phyloP scores from a whole-genome alignment of 164 flowering plant genomes.

The Houttuynia cordata region DNA sequence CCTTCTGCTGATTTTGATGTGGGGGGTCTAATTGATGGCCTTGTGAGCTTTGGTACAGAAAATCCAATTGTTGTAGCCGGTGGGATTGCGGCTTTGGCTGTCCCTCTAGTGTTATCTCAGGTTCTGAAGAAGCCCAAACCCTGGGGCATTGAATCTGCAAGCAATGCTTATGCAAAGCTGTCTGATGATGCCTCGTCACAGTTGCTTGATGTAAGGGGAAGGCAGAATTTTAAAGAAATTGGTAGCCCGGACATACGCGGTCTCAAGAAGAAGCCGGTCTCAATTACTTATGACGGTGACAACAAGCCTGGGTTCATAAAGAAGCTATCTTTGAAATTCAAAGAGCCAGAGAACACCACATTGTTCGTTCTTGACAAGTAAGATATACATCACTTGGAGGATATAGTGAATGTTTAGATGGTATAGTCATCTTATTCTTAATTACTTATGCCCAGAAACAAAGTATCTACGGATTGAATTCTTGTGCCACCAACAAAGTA shows the following conservation, averaged over 20 bases:
- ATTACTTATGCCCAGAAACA: background rate
- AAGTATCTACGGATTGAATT: background rate
- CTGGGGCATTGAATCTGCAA: conserved; percentile 83
- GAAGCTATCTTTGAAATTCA: conserved; percentile 73
- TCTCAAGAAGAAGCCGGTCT: conserved; percentile 61
- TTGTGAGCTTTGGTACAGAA: conserved; percentile 36
- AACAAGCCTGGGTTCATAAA: conserved; percentile 81
- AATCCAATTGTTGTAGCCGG: conserved; percentile 62
- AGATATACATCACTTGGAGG: conserved; percentile 11
- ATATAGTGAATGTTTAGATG: too few species aligned
- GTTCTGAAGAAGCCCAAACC: conserved; percentile 45
- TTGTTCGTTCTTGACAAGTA: conserved; percentile 92
- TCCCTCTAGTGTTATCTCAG: conserved; percentile 61
- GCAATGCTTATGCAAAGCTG: conserved; percentile 57
- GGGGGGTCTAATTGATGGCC: conserved; percentile 30
- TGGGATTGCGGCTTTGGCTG: conserved; percentile 44
- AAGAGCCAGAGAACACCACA: conserved; percentile 79
- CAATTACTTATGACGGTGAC: conserved; percentile 48
- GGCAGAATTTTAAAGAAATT: conserved; percentile 40
- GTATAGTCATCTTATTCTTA: background rate
- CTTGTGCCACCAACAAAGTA: too few species aligned
- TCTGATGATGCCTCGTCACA: conserved; percentile 52
- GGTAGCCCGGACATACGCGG: conserved; percentile 71
- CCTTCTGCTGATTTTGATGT: conserved; percentile 26
- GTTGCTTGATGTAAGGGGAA: conserved; percentile 75